Evolutionary conservation across 768 basidiomycete species (phyloP), one percentile per base, ranked within the genome.

Genomic region (Dendrothele bispora): DNA sequence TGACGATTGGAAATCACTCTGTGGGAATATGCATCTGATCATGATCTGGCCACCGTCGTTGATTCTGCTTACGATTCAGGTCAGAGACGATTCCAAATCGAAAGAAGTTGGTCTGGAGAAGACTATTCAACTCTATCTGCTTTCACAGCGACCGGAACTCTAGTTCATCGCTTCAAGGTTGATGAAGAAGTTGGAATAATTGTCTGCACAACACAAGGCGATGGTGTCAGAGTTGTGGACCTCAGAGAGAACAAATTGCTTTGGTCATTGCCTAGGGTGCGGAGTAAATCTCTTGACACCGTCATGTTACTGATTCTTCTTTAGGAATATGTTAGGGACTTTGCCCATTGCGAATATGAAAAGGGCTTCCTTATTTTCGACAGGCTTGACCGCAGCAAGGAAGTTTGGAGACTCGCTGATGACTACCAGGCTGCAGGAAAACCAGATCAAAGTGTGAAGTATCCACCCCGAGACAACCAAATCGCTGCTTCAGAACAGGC

Each of bases 91-190:
- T 54, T 70, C 30, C 64, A 66, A 34, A 69, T 82, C 39, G 66
- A 73, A 42, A 66, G 60, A 24, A 77, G 74, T 34, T 89, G 86
- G 87, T 53, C 64, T 2, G 87, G 82, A 6, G 64, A 67, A 29
- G 77, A 69, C 0, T 68, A 72, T 2, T 78, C 78, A 10, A 52
- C 53, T 3, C 56, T 67, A 12, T 71, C 61, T 18, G 49, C 64
- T n/a, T 62, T 77, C 29, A 52, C 58, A 1, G 48, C 60, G 7
- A 55, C 69, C 5, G 69, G 74, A 18, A 52, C 54, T 21, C 55
- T 60, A 4, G 80, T 87, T 0, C 87, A 91, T 63, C 80, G 87
- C 6, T 81, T 91, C 66, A 91, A 91, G 64, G 75, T 86, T 18
- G 90, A 92, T 48, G 80, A 86, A 55, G 63, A 70, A 26, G 71